phyloP scores from a whole-genome alignment of 768 basidiomycete genomes.

The Pleurotus tuoliensis region DNA sequence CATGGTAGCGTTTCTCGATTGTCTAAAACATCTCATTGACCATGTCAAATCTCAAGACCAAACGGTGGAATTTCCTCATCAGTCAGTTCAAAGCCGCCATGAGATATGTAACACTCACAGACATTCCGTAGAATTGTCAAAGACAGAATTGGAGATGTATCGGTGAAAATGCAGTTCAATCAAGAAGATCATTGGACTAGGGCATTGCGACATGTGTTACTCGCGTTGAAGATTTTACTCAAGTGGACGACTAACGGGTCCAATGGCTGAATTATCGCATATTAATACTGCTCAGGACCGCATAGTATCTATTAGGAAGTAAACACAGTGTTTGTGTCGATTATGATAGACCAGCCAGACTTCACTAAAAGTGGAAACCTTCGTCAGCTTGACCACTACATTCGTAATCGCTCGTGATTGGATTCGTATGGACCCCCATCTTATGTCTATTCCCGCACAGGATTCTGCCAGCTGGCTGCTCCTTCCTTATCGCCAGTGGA shows the following conservation, averaged over 20 bases:
- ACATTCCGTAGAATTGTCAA: conserved; percentile 63
- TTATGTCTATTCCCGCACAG: neutral
- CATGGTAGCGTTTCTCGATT: conserved; percentile 96
- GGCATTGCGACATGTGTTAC: conserved; percentile 84
- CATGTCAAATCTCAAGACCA: conserved; percentile 73
- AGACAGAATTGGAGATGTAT: conserved; percentile 95
- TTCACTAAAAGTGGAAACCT: neutral
- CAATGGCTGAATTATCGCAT: conserved; percentile 42
- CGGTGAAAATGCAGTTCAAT: conserved; percentile 90
- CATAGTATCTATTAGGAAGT: neutral
- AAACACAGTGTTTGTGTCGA: neutral
- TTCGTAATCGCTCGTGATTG: conserved; percentile 7
- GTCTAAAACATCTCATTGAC: conserved; percentile 88
- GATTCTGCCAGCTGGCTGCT: neutral
- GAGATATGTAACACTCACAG: neutral
- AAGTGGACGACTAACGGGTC: conserved; percentile 83
- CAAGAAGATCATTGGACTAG: conserved; percentile 97
- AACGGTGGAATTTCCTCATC: conserved; percentile 76
- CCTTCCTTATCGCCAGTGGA: neutral
- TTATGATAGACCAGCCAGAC: neutral
- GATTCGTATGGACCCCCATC: neutral
- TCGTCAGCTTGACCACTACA: conserved; percentile 1
- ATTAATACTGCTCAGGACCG: neutral
- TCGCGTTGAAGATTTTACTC: conserved; percentile 83
- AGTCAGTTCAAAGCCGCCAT: conserved; percentile 48